Base-by-base conservation (phyloP, 805 yeast species). In the Metschnikowia colocasiae region DNA sequence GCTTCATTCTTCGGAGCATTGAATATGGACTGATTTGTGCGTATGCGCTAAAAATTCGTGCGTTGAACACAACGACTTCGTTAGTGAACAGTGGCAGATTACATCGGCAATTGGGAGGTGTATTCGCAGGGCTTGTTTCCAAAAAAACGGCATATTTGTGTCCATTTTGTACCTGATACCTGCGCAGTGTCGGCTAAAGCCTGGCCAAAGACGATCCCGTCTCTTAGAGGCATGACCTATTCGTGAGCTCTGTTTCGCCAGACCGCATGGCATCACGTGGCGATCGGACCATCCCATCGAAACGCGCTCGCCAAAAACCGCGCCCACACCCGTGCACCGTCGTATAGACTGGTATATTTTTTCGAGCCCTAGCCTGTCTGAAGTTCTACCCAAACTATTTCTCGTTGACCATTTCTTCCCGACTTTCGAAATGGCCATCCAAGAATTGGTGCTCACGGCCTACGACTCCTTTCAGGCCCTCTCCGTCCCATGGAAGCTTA, bases 401-500 rank as follows among this genome's bases (percentile, higher is more conserved):
- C 16, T n/a, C 6, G 16, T n/a, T 16, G 16, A n/a, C 16, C 13
- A 34, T 15, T 27, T n/a, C 36, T 12, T 19, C 33, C n/a, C 6
- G 27, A 25, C 26, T 25, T 18, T 16, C 19, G 41, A 20, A 23
- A 53, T 54, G 57, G 57, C 57, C 16, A 32, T 52, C 40, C 41
- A 44, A 29, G 55, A 54, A 37, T 52, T 47, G 42, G 51, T 35
- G 13, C 40, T 40, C 18, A 29, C 39, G 22, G 49, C 45, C 20
- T 49, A 45, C 44, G 57, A 45, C 26, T 45, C 41, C 27, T 68
- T 70, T 52, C 50, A 50, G 25, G 51, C 61, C 15, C 61, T 70
- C 36, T 49, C 61, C 12, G 47, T 64, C 15, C 49, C 52, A 23
- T 63, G 63, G 45, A 66, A 66, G 55, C 47, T 65, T 18, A 56